Conservation (phyloP, 306 rosid species). For the Acacia confusa region DNA sequence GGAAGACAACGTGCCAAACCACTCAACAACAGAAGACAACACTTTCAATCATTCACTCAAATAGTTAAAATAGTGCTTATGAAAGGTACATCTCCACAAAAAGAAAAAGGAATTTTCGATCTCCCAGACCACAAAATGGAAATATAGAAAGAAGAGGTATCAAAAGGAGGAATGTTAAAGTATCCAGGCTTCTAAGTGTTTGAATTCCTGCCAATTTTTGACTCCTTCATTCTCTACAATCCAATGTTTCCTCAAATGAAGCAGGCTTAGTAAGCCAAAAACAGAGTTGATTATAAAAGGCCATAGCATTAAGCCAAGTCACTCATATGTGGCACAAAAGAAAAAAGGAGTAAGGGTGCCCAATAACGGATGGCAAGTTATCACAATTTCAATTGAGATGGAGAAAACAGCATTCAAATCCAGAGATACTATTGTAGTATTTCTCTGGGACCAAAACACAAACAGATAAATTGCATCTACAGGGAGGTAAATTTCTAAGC, state of each 20-base stretch:
- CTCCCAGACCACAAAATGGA: neutral
- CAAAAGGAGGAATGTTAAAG: neutral
- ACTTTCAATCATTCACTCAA: neutral
- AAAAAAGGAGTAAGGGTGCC: neutral
- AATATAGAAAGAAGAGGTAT: neutral
- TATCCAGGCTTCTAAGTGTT: neutral
- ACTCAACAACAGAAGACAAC: neutral
- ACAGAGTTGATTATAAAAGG: neutral
- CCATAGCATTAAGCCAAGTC: neutral
- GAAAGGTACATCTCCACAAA: neutral
- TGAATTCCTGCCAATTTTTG: neutral
- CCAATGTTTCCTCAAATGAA: neutral
- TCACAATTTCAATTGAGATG: neutral
- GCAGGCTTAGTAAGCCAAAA: constrained; percentile 1
- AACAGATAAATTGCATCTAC: neutral
- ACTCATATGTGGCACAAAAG: neutral
- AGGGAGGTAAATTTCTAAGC: neutral
- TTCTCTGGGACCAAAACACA: neutral
- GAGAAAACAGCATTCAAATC: neutral
- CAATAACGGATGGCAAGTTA: neutral
- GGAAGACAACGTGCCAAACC: neutral
- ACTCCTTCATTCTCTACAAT: neutral
- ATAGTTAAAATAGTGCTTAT: neutral
- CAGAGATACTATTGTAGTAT: neutral
- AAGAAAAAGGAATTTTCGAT: neutral